Conservation (phyloP, 1,139 yeast species). For the Pichia cactophila region DNA sequence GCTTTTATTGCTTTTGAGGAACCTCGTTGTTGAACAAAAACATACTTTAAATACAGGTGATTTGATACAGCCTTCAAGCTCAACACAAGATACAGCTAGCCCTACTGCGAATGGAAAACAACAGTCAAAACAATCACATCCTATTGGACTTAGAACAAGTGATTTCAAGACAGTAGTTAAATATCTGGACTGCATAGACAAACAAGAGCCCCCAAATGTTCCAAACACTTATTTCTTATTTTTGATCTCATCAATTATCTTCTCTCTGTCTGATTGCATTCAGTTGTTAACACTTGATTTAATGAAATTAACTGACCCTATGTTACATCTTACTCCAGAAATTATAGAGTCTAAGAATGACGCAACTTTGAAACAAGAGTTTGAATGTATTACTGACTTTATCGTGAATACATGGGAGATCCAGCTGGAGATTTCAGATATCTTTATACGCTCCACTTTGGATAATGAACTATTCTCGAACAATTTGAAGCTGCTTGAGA, state of each 20-base stretch:
- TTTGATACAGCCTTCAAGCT: conserved; percentile 27
- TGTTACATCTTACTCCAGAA: conserved; percentile 2
- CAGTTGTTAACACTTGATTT: conserved; percentile 46
- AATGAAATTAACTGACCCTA: conserved; percentile 25
- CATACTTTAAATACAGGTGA: conserved; percentile 33
- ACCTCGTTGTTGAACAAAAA: conserved; percentile 30
- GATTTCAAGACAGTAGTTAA: conserved; percentile 37
- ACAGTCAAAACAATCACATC: not conserved
- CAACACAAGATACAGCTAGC: not conserved
- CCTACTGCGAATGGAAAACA: not conserved
- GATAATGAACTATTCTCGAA: conserved; percentile 63
- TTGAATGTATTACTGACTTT: conserved; percentile 35
- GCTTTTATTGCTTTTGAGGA: conserved; percentile 42
- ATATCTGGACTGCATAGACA: conserved; percentile 71
- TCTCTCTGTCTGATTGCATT: conserved; percentile 60
- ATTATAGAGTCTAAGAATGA: conserved; percentile 9
- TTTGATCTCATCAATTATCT: conserved; percentile 48
- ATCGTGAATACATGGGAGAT: conserved; percentile 40
- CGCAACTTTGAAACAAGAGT: conserved; percentile 24
- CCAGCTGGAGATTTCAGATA: conserved; percentile 40
- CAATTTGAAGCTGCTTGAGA: conserved; percentile 66
- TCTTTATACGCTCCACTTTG: conserved; percentile 54
- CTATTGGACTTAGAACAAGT: conserved; percentile 27
- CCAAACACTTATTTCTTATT: conserved; percentile 59
- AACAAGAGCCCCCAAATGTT: conserved; percentile 55